Evolutionary conservation across 805 yeast genomes (phyloP).

Genomic region (Starmerella scarabaei): DNA sequence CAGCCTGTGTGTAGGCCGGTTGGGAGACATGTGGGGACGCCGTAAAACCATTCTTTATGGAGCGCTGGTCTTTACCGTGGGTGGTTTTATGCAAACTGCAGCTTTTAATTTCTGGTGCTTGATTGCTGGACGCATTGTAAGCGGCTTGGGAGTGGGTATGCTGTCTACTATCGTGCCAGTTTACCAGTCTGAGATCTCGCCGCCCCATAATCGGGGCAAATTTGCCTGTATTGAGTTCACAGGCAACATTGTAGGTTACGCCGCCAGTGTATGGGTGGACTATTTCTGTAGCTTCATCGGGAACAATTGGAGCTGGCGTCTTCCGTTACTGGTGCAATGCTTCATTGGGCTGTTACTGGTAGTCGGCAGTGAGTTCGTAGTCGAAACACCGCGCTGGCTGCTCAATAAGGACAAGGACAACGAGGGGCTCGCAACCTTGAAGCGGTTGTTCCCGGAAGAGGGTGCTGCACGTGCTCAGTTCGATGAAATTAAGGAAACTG

Average conservation of each 20-base stretch:
- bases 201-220: conserved; percentile 73
- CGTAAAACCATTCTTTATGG: conserved; percentile 70
- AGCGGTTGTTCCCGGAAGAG: conserved; percentile 53
- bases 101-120: conserved; percentile 42
- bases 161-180: conserved; percentile 75
- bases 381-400: conserved; percentile 86
- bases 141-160: conserved; percentile 82
- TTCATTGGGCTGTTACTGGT: conserved; percentile 55
- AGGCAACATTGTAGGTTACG: conserved; percentile 72
- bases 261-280: conserved; percentile 78
- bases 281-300: conserved; percentile 56
- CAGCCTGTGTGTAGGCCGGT: conserved; percentile 61
- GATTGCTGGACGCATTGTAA: conserved; percentile 61
- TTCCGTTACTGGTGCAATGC: conserved; percentile 67
- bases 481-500: conserved; percentile 69
- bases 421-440: conserved; percentile 76
- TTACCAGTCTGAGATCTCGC: conserved; percentile 79
- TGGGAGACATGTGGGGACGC: conserved; percentile 71
- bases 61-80: conserved; percentile 60
- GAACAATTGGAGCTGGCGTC: conserved; percentile 56
- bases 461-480: conserved; percentile 61
- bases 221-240: conserved; percentile 81
- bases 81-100: conserved; percentile 62
- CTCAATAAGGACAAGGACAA: conserved; percentile 62
- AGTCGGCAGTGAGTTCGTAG: conserved; percentile 63